These are phyloP conservation scores for Boletus patriciae DNA, from an alignment of 768 basidiomycete species.

Conservation along the genomic window DNA sequence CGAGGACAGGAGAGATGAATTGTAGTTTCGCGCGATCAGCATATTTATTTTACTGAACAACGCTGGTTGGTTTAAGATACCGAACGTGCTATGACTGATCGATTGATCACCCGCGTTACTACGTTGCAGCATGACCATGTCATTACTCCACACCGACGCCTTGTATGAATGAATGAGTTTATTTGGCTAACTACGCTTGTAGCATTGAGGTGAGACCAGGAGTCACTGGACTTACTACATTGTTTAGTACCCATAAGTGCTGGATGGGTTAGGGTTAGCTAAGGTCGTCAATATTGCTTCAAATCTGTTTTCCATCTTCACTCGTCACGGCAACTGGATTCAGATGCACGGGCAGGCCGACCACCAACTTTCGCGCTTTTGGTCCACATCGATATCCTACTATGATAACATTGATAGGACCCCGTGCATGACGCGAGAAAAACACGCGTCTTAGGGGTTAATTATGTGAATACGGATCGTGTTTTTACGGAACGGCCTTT, in stretches of 20 bases:
- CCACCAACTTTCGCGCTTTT: background rate
- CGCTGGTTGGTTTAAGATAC: background rate
- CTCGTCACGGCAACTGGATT: background rate
- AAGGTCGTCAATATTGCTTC: no score
- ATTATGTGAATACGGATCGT: background rate
- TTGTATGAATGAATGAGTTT: no score
- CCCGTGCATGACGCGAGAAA: background rate
- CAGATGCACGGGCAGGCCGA: background rate
- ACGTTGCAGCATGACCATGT: background rate
- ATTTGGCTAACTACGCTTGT: no score
- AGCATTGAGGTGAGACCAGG: no score
- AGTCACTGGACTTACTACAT: background rate
- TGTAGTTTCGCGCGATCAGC: constrained; percentile 17
- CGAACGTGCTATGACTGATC: no score
- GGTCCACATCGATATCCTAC: no score
- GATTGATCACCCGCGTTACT: background rate
- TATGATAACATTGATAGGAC: background rate
- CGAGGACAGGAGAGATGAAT: constrained; percentile 30
- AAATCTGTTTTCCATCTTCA: no score
- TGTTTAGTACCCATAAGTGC: background rate
- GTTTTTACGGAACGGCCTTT: background rate
- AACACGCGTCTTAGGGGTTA: background rate
- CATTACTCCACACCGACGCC: background rate
- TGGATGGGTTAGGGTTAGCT: no score
- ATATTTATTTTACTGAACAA: constrained; percentile 2